A percentile compares a stretch with the other conserved stretches of the same genome.
phyloP scores from a whole-genome alignment of 2,329 filamentous ascomycete genomes.

The Taxawa tesnikishii region DNA sequence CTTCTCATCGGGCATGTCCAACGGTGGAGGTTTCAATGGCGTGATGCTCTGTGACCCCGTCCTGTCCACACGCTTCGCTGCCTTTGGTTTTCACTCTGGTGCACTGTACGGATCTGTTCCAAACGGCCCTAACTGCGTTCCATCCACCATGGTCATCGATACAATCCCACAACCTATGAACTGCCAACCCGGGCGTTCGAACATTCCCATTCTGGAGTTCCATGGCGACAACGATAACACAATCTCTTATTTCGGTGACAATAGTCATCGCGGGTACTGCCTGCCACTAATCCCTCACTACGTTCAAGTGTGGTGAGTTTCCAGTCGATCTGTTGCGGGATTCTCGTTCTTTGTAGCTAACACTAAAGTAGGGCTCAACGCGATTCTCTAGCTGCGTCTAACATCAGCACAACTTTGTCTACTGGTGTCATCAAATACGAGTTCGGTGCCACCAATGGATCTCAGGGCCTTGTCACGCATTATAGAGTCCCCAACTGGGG shows the following conservation, averaged over 20 bases:
- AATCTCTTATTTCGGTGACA: constrained; percentile 26
- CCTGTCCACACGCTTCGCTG: constrained; percentile 30
- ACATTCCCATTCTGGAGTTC: constrained; percentile 28
- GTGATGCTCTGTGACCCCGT: constrained; percentile 33
- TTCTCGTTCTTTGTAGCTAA: too few species aligned
- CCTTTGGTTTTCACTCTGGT: constrained; percentile 34
- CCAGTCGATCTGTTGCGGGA: too few species aligned
- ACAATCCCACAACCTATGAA: constrained; percentile 9
- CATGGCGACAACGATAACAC: constrained; percentile 27
- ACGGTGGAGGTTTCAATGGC: constrained; percentile 39
- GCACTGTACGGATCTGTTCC: constrained; percentile 28
- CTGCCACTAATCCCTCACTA: constrained; percentile 14
- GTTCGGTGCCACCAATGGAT: constrained; percentile 16
- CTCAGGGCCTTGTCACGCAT: constrained; percentile 21
- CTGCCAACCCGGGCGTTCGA: constrained; percentile 12
- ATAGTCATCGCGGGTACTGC: constrained; percentile 3
- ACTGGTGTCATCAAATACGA: constrained; percentile 18
- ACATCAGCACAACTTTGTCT: constrained; percentile 14
- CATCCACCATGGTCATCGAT: constrained; percentile 12
- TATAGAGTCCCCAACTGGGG: constrained; percentile 24
- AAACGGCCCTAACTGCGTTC: constrained; percentile 13
- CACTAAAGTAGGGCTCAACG: constrained; percentile 24
- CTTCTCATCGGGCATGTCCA: constrained; percentile 39
- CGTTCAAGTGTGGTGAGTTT: neutral
- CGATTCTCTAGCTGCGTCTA: constrained; percentile 17